phyloP scores from a whole-genome alignment of 805 yeast species.

The Ogataea angusta region DNA sequence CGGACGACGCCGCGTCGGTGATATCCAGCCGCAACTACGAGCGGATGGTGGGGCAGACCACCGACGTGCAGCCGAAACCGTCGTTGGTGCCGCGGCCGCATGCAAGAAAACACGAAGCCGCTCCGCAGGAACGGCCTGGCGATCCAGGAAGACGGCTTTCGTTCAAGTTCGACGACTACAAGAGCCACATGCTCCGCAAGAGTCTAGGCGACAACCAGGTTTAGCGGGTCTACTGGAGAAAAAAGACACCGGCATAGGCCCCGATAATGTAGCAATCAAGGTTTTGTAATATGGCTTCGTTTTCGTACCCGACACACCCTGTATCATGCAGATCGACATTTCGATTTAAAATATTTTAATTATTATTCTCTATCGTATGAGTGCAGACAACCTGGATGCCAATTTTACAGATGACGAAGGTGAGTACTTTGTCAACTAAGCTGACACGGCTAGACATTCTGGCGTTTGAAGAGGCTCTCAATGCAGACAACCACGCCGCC shows the following conservation, averaged over 20 bases:
- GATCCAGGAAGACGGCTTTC: slow-evolving; percentile 9
- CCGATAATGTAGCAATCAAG: neutral
- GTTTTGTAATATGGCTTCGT: neutral
- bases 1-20: slow-evolving; percentile 9
- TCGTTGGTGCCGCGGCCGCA: neutral
- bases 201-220: slow-evolving; percentile 20
- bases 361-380: neutral
- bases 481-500: slow-evolving; percentile 20
- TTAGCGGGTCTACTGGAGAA: too few species aligned
- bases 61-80: neutral
- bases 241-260: neutral
- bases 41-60: slow-evolving; percentile 6
- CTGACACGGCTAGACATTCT: slow-evolving; percentile 23
- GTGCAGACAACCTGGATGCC: slow-evolving; percentile 24
- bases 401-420: slow-evolving; percentile 24
- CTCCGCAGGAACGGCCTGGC: neutral
- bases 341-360: neutral
- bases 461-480: slow-evolving; percentile 38
- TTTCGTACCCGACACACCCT: too few species aligned
- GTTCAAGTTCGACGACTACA: slow-evolving; percentile 28
- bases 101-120: neutral
- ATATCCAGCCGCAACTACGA: slow-evolving; percentile 12
- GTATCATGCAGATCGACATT: too few species aligned
- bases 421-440: neutral
- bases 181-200: slow-evolving; percentile 22